Evolutionary conservation across 139 green algal species (phyloP), one percentile per base, ranked within the genome.

Genomic region (Axilococcus clingmanii): DNA sequence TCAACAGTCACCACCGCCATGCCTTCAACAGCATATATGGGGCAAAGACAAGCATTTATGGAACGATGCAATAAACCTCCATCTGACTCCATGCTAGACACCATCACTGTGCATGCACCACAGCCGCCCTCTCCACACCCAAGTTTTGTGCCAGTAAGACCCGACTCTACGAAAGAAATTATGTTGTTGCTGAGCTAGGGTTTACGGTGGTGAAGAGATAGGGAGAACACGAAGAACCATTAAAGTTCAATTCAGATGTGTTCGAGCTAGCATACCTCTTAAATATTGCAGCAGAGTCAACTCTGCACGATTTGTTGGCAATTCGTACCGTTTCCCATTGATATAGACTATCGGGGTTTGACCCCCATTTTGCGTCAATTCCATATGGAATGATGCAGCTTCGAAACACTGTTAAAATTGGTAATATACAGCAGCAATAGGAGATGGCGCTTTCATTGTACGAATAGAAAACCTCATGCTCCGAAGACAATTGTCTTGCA

Each of bases 71-170:
- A 44, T 7, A 87, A 45, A 2, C 58, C 17, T 8, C 64, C 61
- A 5, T 46, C 65, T n/a, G 28, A n/a, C 28, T 94, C 73, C 23
- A 49, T 80, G 37, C 54, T 49, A 17, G 76, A 78, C 20, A 97
- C 64, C 84, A 97, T 93, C 17, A 97, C 84, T 6, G 89, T 97
- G 71, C 89, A 97, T 2, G 89, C 89, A 3, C 89, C 89, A 59
- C 89, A 97, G 6, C 89, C 89, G 7, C 89, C 90, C 65, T 97
- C 89, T 11, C 86, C 89, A 62, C 89, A 97, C 2, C 86, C 88
- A n/a, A 96, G 66, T 71, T 97, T 97, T 27, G 90, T 93, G 3
- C 90, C 89, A 3, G 80, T 94, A 17, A 89, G 52, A 1, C 85
- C 79, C 33, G 60, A 55, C 14, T 89, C 84, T 90, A 72, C 40